phyloP scores from a whole-genome alignment of 192 early-diverging fungal genomes.

The Backusella luteola region DNA sequence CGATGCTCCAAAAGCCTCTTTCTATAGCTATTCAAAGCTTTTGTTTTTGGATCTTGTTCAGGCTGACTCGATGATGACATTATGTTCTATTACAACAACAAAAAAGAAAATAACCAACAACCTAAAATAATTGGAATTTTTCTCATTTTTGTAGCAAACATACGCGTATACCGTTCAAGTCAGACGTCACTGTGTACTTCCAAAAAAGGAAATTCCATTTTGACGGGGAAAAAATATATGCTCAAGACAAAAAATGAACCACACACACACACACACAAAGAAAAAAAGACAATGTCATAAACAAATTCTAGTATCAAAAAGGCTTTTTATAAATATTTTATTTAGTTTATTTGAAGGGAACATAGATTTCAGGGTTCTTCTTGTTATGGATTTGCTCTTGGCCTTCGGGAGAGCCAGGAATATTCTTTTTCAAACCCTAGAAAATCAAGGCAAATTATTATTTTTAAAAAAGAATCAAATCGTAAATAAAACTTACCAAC shows the following conservation, averaged over 20 bases:
- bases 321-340: background rate
- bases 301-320: background rate
- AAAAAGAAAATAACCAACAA: background rate
- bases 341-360: constrained; percentile 13
- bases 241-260: background rate
- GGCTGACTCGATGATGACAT: constrained; percentile 33
- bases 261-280: background rate
- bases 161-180: constrained; percentile 4
- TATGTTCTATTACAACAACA: background rate
- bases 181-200: background rate
- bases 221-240: no score
- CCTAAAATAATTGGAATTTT: background rate
- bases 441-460: background rate
- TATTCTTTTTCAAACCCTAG: constrained; percentile 62
- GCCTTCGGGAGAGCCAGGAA: constrained; percentile 60
- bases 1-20: constrained; percentile 90
- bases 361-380: constrained; percentile 27
- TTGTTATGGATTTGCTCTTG: constrained; percentile 33
- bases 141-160: background rate
- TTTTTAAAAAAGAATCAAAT: background rate
- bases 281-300: no score
- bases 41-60: constrained; percentile 64
- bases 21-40: constrained; percentile 83
- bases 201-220: background rate
- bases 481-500: constrained; percentile 55